Evolutionary conservation across 2,329 filamentous ascomycete genomes (phyloP).

Genomic region (Plenodomus lindquistii): DNA sequence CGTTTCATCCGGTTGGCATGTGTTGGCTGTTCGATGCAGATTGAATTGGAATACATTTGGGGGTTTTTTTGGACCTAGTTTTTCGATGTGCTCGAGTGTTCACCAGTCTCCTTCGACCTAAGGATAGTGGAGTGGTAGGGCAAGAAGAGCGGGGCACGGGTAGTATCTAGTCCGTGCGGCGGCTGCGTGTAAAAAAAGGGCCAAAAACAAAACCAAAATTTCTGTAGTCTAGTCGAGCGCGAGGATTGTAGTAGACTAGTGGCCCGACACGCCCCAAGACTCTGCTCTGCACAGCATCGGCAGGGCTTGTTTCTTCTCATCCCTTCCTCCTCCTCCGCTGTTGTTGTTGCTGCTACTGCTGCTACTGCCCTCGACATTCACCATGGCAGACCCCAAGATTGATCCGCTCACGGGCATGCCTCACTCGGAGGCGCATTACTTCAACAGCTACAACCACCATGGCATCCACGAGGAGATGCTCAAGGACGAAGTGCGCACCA

Average conservation of each 20-base stretch:
- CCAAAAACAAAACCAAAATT: constrained; percentile 32
- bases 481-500: constrained; percentile 98
- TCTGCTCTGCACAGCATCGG: constrained; percentile 13
- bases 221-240: constrained; percentile 21
- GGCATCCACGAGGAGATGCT: constrained; percentile 98
- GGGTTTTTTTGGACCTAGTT: too few species aligned
- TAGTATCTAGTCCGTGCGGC: not conserved
- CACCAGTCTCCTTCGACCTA: too few species aligned
- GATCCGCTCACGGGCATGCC: constrained; percentile 68
- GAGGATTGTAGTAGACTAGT: not conserved
- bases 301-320: constrained; percentile 10
- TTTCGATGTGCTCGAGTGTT: too few species aligned
- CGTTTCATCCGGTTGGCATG: constrained; percentile 20
- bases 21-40: constrained; percentile 3
- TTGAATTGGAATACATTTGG: constrained; percentile 5
- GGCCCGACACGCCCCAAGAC: not conserved
- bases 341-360: too few species aligned
- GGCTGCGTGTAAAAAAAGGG: not conserved
- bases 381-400: constrained; percentile 35
- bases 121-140: not conserved
- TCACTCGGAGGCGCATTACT: constrained; percentile 98
- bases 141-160: constrained; percentile 13
- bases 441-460: constrained; percentile 99
- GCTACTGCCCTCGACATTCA: constrained; percentile 5
- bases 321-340: constrained; percentile 3